Conservation (phyloP, 1,284 basidiomycete genomes). For the Farysia itapuensis region DNA sequence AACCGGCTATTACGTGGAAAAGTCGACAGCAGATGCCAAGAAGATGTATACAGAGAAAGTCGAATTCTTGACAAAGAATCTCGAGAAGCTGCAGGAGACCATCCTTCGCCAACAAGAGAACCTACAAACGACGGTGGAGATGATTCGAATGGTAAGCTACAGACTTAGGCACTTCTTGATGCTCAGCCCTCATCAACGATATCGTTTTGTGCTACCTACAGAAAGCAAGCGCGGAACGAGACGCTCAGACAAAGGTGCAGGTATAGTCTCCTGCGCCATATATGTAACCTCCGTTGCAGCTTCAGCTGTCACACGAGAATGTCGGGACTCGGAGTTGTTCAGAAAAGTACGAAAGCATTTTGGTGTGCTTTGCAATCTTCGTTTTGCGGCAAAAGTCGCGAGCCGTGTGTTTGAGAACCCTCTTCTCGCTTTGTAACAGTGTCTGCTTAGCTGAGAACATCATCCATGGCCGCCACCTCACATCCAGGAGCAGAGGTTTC, state of each 20-base stretch:
- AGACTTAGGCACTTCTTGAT: background rate
- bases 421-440: no score
- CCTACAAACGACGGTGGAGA: constrained; percentile 51
- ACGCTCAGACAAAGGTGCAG: constrained; percentile 7
- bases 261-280: no score
- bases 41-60: constrained; percentile 53
- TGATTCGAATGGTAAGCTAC: constrained; percentile 50
- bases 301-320: no score
- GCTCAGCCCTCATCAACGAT: background rate
- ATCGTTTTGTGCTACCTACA: constrained; percentile 1
- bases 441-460: no score
- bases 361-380: no score
- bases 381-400: no score
- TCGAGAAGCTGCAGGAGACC: constrained; percentile 56
- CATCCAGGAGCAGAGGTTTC: no score
- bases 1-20: constrained; percentile 93
- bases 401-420: no score
- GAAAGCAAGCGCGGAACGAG: constrained; percentile 33
- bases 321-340: no score
- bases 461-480: no score
- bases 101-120: constrained; percentile 57
- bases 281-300: no score
- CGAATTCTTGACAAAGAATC: constrained; percentile 50
- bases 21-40: constrained; percentile 61
- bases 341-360: no score